phyloP scores from a whole-genome alignment of 2,329 filamentous ascomycete species.

The Colletotrichum neosansevieriae region DNA sequence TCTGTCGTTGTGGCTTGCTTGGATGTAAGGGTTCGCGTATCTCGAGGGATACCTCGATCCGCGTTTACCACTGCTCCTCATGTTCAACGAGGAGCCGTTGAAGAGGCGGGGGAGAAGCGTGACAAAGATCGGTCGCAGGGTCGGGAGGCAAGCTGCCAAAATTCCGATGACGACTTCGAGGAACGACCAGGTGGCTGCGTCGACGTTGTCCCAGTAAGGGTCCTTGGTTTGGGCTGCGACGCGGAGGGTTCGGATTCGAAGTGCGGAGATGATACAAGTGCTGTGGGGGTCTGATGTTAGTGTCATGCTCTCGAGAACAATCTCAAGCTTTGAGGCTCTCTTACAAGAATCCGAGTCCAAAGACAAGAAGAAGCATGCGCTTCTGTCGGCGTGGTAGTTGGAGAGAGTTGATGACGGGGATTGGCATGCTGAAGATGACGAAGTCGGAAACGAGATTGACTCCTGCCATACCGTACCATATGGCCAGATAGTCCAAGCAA shows the following conservation, averaged over 20 bases:
- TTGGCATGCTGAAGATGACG: constrained; percentile 44
- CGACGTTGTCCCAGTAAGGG: constrained; percentile 48
- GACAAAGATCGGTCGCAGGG: constrained; percentile 47
- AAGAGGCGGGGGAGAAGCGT: constrained; percentile 43
- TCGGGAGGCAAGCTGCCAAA: constrained; percentile 46
- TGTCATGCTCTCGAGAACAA: background rate
- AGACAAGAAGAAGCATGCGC: constrained; percentile 42
- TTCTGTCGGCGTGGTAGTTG: constrained; percentile 44
- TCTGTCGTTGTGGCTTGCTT: constrained; percentile 33
- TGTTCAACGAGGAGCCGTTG: background rate
- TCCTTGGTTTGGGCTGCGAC: constrained; percentile 41
- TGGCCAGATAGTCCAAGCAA: constrained; percentile 45
- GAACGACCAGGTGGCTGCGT: constrained; percentile 48
- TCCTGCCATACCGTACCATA: constrained; percentile 47
- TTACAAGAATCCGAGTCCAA: constrained; percentile 47
- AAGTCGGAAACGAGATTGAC: constrained; percentile 47
- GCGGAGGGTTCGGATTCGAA: constrained; percentile 48
- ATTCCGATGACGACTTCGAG: constrained; percentile 49
- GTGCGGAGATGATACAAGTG: constrained; percentile 46
- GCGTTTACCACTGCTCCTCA: background rate
- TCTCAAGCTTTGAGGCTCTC: background rate
- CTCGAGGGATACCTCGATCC: background rate
- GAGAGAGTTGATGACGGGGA: constrained; percentile 44
- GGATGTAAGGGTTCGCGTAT: constrained; percentile 23
- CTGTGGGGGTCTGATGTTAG: constrained; percentile 27